Conservation (phyloP, 208 protist species). For the Wallacemonas sp. region DNA sequence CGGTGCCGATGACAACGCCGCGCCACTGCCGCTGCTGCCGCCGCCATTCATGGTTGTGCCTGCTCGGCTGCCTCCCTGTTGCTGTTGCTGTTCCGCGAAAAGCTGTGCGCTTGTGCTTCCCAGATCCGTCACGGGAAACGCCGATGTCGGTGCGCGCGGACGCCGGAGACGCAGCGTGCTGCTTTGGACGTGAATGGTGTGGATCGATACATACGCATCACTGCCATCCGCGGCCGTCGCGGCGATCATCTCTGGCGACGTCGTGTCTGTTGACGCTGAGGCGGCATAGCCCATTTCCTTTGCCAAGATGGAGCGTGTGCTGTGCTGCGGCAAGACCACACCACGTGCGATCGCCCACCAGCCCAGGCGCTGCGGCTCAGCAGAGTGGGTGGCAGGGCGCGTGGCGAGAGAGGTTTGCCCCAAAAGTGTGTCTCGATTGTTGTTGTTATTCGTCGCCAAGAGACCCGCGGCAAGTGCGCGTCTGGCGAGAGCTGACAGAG, state of each 20-base stretch:
- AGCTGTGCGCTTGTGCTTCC: neutral
- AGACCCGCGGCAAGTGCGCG: neutral
- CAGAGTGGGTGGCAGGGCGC: neutral
- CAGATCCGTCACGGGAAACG: neutral
- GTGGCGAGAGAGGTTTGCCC: neutral
- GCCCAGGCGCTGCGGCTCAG: neutral
- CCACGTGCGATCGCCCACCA: constrained; percentile 38
- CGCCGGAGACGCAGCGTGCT: constrained; percentile 22
- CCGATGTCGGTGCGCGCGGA: constrained; percentile 4
- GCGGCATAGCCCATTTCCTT: constrained; percentile 2
- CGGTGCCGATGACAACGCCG: no score
- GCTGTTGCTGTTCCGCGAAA: neutral
- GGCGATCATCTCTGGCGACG: neutral
- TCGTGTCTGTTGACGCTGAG: neutral
- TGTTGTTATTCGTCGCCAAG: neutral
- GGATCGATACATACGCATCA: constrained; percentile 7
- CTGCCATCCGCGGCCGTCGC: neutral
- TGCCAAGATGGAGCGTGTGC: neutral
- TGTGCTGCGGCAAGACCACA: constrained; percentile 24
- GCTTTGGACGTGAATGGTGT: constrained; percentile 31
- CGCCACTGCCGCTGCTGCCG: no score
- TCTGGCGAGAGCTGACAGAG: neutral
- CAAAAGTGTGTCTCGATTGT: neutral
- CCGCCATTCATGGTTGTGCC: neutral
- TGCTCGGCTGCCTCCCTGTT: neutral